These are phyloP conservation scores for Exutisphaerella laricina DNA, from an alignment of 2,329 filamentous ascomycete species.

Conservation along the genomic window DNA sequence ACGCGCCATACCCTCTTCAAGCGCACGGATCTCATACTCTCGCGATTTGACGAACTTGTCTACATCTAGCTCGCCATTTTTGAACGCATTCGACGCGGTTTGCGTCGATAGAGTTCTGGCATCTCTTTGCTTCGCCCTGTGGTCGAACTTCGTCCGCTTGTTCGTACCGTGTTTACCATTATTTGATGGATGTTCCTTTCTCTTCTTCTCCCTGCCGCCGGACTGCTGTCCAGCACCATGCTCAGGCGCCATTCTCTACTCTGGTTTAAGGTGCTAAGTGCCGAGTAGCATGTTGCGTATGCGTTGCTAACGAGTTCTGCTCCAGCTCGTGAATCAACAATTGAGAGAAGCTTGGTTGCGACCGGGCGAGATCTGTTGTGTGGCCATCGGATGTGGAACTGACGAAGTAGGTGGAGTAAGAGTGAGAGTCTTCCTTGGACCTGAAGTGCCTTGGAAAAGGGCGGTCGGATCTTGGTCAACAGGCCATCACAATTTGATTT, in stretches of 20 bases:
- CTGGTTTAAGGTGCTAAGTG: not conserved
- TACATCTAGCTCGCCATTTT: constrained; percentile 74
- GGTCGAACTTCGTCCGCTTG: constrained; percentile 20
- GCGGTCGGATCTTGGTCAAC: too few species aligned
- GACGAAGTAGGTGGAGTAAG: too few species aligned
- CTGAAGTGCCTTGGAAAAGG: too few species aligned
- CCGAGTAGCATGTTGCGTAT: too few species aligned
- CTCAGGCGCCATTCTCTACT: constrained; percentile 10
- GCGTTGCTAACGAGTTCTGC: too few species aligned
- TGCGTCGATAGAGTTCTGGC: constrained; percentile 45
- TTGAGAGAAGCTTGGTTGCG: not conserved
- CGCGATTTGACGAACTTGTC: constrained; percentile 77
- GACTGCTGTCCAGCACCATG: not conserved
- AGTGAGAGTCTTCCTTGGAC: too few species aligned
- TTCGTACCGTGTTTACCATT: constrained; percentile 6
- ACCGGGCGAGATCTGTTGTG: too few species aligned
- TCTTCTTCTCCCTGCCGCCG: constrained; percentile 18
- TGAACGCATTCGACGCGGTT: constrained; percentile 49
- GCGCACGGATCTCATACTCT: constrained; percentile 80
- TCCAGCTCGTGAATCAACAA: not conserved
- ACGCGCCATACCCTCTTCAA: constrained; percentile 74
- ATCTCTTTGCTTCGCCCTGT: constrained; percentile 33
- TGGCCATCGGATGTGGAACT: too few species aligned
- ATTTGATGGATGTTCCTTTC: constrained; percentile 24
- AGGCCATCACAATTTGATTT: too few species aligned